These are phyloP conservation scores for Leccinum imitatum DNA, from an alignment of 768 basidiomycete genomes.

Conservation along the genomic window DNA sequence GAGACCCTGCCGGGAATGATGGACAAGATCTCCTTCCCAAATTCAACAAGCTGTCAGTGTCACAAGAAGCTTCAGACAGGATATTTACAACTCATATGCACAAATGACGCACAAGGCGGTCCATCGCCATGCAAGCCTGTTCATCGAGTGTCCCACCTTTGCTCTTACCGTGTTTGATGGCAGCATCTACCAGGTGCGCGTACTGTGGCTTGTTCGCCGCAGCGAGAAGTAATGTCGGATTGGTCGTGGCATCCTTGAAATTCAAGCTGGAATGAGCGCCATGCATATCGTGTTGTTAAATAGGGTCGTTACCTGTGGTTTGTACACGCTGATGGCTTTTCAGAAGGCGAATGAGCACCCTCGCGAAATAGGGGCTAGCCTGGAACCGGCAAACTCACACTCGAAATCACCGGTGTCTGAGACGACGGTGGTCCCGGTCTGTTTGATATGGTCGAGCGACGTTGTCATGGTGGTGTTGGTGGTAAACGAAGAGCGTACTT, in stretches of 20 bases:
- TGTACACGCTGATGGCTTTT: slow-evolving; percentile 86
- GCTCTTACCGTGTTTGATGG: slow-evolving; percentile 67
- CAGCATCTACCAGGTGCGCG: slow-evolving; percentile 68
- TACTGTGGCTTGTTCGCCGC: slow-evolving; percentile 89
- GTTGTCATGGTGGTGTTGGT: slow-evolving; percentile 56
- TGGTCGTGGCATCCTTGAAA: slow-evolving; percentile 88
- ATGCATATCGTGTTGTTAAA: not conserved
- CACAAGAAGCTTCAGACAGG: not conserved
- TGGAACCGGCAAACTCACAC: slow-evolving; percentile 37
- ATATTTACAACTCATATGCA: not conserved
- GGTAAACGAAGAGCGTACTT: not conserved
- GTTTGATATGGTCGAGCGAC: slow-evolving; percentile 79
- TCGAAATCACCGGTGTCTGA: slow-evolving; percentile 95
- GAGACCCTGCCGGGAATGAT: slow-evolving; percentile 98
- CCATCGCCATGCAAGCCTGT: slow-evolving; percentile 54
- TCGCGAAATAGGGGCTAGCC: slow-evolving; percentile 10
- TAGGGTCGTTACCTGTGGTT: slow-evolving; percentile 65
- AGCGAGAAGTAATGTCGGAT: slow-evolving; percentile 89
- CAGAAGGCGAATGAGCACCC: slow-evolving; percentile 1
- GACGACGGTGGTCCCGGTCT: slow-evolving; percentile 85
- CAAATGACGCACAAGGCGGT: not conserved
- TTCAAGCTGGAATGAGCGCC: not conserved
- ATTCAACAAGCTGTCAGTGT: slow-evolving; percentile 62
- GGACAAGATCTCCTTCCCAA: slow-evolving; percentile 87
- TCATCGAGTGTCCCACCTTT: slow-evolving; percentile 75